Base-by-base conservation (phyloP, 352 stramenopile species). In the Globisporangium megalacanthum region DNA sequence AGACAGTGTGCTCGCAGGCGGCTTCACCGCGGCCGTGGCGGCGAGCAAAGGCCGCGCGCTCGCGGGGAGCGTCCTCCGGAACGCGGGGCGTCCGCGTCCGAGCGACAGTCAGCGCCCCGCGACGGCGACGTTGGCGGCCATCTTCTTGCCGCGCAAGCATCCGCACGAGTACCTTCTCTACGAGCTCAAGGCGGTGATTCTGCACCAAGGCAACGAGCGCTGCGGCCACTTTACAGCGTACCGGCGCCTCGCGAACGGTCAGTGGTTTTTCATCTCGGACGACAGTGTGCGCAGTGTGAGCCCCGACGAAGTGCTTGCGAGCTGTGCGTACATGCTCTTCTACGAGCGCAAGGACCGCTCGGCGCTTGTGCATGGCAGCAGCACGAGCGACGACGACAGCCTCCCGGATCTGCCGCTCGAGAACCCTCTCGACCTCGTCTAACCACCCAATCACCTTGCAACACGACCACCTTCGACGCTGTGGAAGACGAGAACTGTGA, bases 271-370 rank as follows among this genome's bases (percentile, higher is more conserved):
- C 49, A 71, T 93, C 45, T 96, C 86, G 50, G 86, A 96, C 66
- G 83, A 90, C 37, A 78, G 37, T 25, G 84, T 96, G 52, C 75
- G 78, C 44, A 66, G 79, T 20, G 86, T 72, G 6, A 64, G 63
- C 1, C 60, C 76, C 19, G 62, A 75, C 35, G 79, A 94, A 54
- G 84, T 96, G 47, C 64, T 90, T 39, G 61, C 61, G 25, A 87
- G 79, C 51, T 92, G 87, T 49, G 86, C 86, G 35, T 96, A 96
- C 69, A 92, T 96, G 81, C 60, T 96, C n/a, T 94, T 96, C 60
- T 96, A 96, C 67, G 83, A 94, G 63, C 86, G 84, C 22, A 89
- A 88, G 49, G 62, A 70, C 49, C 70, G 75, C 33, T 60, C 68
- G 17, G 79, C 76, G 66, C 62, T 56, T n/a, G 64, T 39, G 52